phyloP scores from a whole-genome alignment of 768 basidiomycete genomes.

The Phylloporus arenicola region DNA sequence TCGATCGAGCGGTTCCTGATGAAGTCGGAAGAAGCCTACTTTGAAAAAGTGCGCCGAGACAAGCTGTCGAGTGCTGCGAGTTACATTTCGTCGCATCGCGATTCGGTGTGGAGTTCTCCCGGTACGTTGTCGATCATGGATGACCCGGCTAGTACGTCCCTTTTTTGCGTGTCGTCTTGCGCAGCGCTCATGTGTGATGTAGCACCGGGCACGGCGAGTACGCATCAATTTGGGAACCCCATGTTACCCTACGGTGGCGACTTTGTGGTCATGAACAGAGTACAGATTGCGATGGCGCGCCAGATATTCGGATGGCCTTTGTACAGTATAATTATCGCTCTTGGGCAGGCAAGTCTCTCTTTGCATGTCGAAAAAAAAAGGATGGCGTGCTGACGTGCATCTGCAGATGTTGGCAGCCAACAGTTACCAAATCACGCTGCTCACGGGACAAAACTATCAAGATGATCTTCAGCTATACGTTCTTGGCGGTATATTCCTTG shows the following conservation, averaged over 20 bases:
- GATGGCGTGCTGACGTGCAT: slow-evolving; percentile 2
- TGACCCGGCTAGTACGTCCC: slow-evolving; percentile 62
- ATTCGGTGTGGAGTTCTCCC: slow-evolving; percentile 77
- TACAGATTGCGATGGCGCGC: slow-evolving; percentile 80
- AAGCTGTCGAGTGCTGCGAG: slow-evolving; percentile 81
- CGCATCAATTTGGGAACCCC: slow-evolving; percentile 44
- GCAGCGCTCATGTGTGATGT: slow-evolving; percentile 1
- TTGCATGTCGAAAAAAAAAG: not conserved
- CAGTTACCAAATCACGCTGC: slow-evolving; percentile 90
- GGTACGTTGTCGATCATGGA: slow-evolving; percentile 40
- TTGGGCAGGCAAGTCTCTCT: slow-evolving; percentile 58
- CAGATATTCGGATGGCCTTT: slow-evolving; percentile 84
- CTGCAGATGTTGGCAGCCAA: slow-evolving; percentile 78
- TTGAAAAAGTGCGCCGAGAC: slow-evolving; percentile 83
- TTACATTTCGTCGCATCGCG: slow-evolving; percentile 69
- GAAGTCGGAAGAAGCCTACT: slow-evolving; percentile 92
- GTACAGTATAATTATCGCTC: slow-evolving; percentile 83
- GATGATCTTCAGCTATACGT: slow-evolving; percentile 81
- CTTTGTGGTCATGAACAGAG: slow-evolving; percentile 68
- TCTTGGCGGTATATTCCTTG: slow-evolving; percentile 83
- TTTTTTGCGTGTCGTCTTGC: slow-evolving; percentile 1
- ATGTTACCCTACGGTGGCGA: slow-evolving; percentile 53
- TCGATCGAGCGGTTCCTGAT: slow-evolving; percentile 88
- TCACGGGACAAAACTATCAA: slow-evolving; percentile 83
- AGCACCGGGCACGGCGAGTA: slow-evolving; percentile 45